Evolutionary conservation across 495 filamentous ascomycete genomes (phyloP), one percentile per base, ranked within the genome.

Genomic region (Filosporella fistucella): DNA sequence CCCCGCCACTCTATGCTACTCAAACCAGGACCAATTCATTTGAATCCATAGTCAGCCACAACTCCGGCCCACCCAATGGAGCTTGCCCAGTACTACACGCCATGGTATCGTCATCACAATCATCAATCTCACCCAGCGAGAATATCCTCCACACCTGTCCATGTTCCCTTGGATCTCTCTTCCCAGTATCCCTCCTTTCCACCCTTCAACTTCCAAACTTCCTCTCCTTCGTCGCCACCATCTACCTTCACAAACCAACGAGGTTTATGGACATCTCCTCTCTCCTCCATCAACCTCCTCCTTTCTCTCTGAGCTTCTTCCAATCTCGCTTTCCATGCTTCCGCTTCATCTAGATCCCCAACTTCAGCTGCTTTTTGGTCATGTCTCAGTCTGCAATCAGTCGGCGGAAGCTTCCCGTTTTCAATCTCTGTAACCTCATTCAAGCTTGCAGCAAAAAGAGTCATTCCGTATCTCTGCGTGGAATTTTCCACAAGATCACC

Each of bases 121-220:
- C n/a, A n/a, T 43, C 25, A 14, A 3, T 25, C 36, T 58, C 32
- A 54, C 13, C 29, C 45, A 55, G 51, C 38, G 66, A 96, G 94
- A 37, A 97, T 77, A 56, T 82, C 75, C 49, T 79, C 70, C 36
- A 91, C 76, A 14, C 80, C 81, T 9, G 66, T 66, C 89, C 89
- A 97, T 18, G 67, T 69, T 2, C 84, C 82, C 54, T 65, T 77
- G 0, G 61, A 72, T 51, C 93, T 75, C 66, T 88, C 84, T 56
- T 95, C 93, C 93, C 91, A 97, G 67, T 97, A 97, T 22, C 84
- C 83, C 13, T 90, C 88, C 63, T 82, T 87, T 6, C 88, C 89
- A 9, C 65, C 66, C 71, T 84, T 91, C 53, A 95, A 61, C 52
- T 75, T 72, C 93, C 93, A 98, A 9, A 55, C 48, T 25, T 63